phyloP scores from a whole-genome alignment of 1,284 basidiomycete genomes.

The Austroboletus niveus region DNA sequence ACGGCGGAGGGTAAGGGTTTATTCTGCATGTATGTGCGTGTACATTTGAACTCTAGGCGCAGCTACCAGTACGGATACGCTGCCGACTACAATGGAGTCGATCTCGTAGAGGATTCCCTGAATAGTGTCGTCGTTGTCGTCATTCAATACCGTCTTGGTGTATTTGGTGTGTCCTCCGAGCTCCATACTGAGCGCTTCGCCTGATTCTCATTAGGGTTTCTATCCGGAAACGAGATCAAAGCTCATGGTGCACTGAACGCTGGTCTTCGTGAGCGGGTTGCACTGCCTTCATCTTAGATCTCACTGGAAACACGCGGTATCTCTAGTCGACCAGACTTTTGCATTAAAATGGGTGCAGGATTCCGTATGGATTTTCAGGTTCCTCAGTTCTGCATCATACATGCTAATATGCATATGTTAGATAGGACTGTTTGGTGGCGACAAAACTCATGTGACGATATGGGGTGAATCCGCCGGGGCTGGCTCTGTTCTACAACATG shows the following conservation, averaged over 20 bases:
- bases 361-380: slow-evolving; percentile 14
- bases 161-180: slow-evolving; percentile 35
- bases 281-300: not conserved
- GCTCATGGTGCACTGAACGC: slow-evolving; percentile 29
- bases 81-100: slow-evolving; percentile 11
- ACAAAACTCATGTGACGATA: slow-evolving; percentile 28
- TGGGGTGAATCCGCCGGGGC: slow-evolving; percentile 29
- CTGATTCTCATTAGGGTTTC: slow-evolving; percentile 23
- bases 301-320: not conserved
- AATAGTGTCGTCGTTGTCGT: slow-evolving; percentile 36
- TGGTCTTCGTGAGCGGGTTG: slow-evolving; percentile 26
- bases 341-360: slow-evolving; percentile 34
- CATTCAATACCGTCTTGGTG: slow-evolving; percentile 42
- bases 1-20: slow-evolving; percentile 19
- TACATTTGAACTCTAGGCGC: not conserved
- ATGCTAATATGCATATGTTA: not conserved
- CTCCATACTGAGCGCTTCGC: not conserved
- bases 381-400: not conserved
- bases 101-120: slow-evolving; percentile 19
- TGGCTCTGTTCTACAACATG: slow-evolving; percentile 21
- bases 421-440: slow-evolving; percentile 30
- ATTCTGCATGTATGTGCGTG: not conserved
- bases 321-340: slow-evolving; percentile 29
- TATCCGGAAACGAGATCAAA: slow-evolving; percentile 27
- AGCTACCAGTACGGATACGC: slow-evolving; percentile 12